Base-by-base conservation (phyloP, 75 land plant species). In the Sequoiadendron giganteum region DNA sequence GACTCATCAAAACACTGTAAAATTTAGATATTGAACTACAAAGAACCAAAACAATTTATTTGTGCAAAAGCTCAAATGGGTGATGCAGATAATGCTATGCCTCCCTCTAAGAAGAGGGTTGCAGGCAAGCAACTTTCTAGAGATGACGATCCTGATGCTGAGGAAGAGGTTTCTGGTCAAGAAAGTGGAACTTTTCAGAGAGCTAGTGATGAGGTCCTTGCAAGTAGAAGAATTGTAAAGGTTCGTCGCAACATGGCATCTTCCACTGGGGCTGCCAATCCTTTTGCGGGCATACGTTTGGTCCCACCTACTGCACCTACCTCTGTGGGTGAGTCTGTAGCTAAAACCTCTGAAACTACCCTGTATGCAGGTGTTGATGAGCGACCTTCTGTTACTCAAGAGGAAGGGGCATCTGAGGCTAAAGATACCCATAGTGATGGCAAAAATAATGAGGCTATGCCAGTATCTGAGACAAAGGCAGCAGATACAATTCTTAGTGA, bases 131-230 rank as follows among this genome's bases (percentile, higher is more conserved):
- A 95, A 81, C 58, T 95, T 1, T 86, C 95, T 70, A 90, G 90
- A 81, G 97, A 95, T 78, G 92, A 95, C 78, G 92, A 83, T 76
- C 95, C 89, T 85, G 93, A 92, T 86, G 97, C 87, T 72, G 93
- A 94, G 75, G 95, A 93, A 81, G 92, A 93, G 84, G 38, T 25
- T 80, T 85, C 91, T 73, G 93, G 93, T 40, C 87, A 58, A 86
- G 97, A 93, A 82, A 42, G 43, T 68, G 97, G 95, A 39, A 93
- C 95, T 68, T 98, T 98, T 79, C 87, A 91, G 76, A 94, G 75
- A 88, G 99, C 99, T 16, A 92, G 92, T 72, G 95, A 98, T 25
- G 96, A 96, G 87, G 97, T 98, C 18, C 84, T 98, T 84, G 99
- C 97, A 61, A 90, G 80, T 15, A 92, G 99, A 88, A 95, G 93